phyloP scores from a whole-genome alignment of 257 asterid species.

The Solanum lignicaule region DNA sequence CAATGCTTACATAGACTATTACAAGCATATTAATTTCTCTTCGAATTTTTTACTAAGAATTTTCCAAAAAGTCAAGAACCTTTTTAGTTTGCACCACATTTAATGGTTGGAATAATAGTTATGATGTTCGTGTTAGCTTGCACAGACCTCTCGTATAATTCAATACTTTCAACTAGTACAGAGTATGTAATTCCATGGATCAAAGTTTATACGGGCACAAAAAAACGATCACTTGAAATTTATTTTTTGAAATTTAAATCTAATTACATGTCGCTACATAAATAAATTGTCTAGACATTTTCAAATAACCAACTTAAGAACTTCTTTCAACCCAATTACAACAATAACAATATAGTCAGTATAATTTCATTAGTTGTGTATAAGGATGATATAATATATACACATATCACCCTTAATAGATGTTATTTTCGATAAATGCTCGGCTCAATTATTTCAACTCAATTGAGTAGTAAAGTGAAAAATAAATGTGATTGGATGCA shows the following conservation, averaged over 20 bases:
- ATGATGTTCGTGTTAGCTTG: not conserved
- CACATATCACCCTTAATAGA: no score
- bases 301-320: not conserved
- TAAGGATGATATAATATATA: not conserved
- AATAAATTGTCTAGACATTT: not conserved
- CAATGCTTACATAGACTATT: not conserved
- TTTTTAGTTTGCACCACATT: not conserved
- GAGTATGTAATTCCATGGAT: not conserved
- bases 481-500: not conserved
- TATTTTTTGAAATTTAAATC: not conserved
- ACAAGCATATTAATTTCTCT: not conserved
- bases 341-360: not conserved
- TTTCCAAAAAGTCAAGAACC: not conserved
- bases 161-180: not conserved
- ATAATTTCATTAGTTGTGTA: not conserved
- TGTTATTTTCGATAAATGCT: accelerated
- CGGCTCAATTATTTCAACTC: not conserved
- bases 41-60: not conserved
- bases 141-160: not conserved
- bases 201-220: not conserved
- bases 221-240: not conserved
- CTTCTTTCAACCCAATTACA: not conserved
- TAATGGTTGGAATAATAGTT: not conserved
- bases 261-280: not conserved
- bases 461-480: not conserved